phyloP scores from a whole-genome alignment of 148 eudicot species.

The Rhododendron molle region DNA sequence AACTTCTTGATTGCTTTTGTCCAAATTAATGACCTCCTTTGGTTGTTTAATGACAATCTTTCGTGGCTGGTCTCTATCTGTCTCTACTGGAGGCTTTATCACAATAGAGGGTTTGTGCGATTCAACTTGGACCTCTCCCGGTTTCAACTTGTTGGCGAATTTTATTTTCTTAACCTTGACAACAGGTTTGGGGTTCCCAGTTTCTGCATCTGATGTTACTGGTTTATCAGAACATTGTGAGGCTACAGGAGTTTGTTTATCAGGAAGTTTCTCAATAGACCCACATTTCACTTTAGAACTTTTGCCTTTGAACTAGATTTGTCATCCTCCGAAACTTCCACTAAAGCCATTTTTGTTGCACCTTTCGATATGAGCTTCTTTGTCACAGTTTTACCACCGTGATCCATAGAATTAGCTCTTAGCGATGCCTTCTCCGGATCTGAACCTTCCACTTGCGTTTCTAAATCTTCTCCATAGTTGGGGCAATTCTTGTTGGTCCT shows the following conservation, averaged over 20 bases:
- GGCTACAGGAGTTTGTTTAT: conserved; percentile 40
- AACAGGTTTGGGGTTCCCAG: conserved; percentile 39
- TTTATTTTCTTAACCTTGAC: conserved; percentile 68
- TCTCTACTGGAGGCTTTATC: conserved; percentile 75
- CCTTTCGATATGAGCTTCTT: conserved; percentile 40
- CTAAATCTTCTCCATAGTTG: conserved; percentile 74
- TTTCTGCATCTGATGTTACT: conserved; percentile 56
- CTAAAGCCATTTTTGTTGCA: conserved; percentile 26
- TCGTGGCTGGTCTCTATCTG: conserved; percentile 46
- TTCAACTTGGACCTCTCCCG: conserved; percentile 56
- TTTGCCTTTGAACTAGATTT: conserved; percentile 61
- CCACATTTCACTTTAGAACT: conserved; percentile 74
- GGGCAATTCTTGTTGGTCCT: conserved; percentile 94
- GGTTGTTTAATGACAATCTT: conserved; percentile 72
- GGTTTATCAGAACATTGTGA: conserved; percentile 54
- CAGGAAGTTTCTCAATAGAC: conserved; percentile 50
- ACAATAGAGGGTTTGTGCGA: conserved; percentile 56
- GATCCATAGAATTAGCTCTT: conserved; percentile 45
- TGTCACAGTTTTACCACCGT: conserved; percentile 19
- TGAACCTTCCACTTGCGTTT: conserved; percentile 43
- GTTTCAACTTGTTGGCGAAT: conserved; percentile 58
- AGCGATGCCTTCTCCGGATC: conserved; percentile 50
- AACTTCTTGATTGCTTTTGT: conserved; percentile 52
- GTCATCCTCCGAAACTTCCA: conserved; percentile 62
- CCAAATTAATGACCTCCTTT: conserved; percentile 56